Conservation (phyloP, 768 basidiomycete species). For the Paxillus rubicundulus region DNA sequence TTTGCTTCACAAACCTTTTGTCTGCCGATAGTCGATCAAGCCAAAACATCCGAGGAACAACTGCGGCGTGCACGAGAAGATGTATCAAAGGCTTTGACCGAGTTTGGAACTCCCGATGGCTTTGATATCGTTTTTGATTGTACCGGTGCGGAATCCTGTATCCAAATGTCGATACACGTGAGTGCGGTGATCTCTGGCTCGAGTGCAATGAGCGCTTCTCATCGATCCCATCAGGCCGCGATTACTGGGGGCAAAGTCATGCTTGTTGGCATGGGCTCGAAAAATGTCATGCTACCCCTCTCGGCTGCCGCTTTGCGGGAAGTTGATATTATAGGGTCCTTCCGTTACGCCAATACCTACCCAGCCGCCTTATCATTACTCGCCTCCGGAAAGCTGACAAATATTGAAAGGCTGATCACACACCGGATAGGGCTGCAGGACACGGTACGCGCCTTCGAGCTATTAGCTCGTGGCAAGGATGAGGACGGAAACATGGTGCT, state of each 20-base stretch:
- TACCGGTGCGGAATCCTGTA: slow-evolving; percentile 88
- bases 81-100: slow-evolving; percentile 46
- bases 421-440: slow-evolving; percentile 69
- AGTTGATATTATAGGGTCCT: slow-evolving; percentile 90
- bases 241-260: slow-evolving; percentile 85
- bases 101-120: slow-evolving; percentile 66
- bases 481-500: slow-evolving; percentile 79
- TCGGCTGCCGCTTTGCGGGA: slow-evolving; percentile 81
- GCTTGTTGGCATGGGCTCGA: slow-evolving; percentile 94
- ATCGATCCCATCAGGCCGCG: slow-evolving; percentile 56
- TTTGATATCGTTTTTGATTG: slow-evolving; percentile 96
- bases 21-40: slow-evolving; percentile 49
- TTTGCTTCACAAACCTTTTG: slow-evolving; percentile 76
- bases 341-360: slow-evolving; percentile 90
- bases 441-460: slow-evolving; percentile 75
- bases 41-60: slow-evolving; percentile 54
- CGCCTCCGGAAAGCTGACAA: slow-evolving; percentile 57
- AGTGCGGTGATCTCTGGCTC: slow-evolving; percentile 35
- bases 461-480: slow-evolving; percentile 74
- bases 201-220: slow-evolving; percentile 13
- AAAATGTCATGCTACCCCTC: slow-evolving; percentile 78
- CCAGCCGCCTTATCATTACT: slow-evolving; percentile 80
- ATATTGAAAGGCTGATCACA: slow-evolving; percentile 73
- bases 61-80: slow-evolving; percentile 60
- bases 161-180: slow-evolving; percentile 89